Evolutionary conservation across 306 rosid genomes (phyloP), one percentile per base, ranked within the genome.

Genomic region (Prunus armeniaca): DNA sequence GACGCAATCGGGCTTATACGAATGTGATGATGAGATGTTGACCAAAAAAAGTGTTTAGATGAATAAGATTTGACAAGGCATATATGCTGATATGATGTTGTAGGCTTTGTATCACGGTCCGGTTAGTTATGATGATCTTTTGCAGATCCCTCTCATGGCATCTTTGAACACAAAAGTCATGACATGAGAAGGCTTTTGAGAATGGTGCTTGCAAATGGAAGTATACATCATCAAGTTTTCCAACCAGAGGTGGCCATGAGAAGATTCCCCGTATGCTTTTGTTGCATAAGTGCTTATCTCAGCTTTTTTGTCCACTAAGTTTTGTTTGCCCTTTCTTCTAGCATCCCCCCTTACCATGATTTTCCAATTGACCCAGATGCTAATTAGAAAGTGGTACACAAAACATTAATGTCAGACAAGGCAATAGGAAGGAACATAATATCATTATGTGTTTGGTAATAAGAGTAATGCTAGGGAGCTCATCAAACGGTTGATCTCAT

Each of bases 241-340:
- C 61, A 71, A 70, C 63, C 6, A 18, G 6, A 11, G 5, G 0
- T 28, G 63, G 20, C 17, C 57, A 19, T 52, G 50, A 71, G 75
- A 52, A 24, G 60, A 27, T 71, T 30, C 75, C 58, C 12, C 2
- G 20, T 6, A 52, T 4, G 54, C 19, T 38, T 38, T 12, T 70
- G 74, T 70, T 70, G 74, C 61, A 1, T 4, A 50, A 50, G 74
- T 69, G 74, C 19, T 28, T 18, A 69, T 11, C 64, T 60, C 65
- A 24, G 25, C 38, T 60, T 25, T 25, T 60, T 60, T 4, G 34
- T 22, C 65, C 65, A 12, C 65, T 12, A 25, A 0, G 9, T 6
- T 52, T 52, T 52, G 57, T 52, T 52, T 47, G 17, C 14, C 52
- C 52, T 47, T 47, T 38, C 9, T 38, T 38, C 43, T 38, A 38